Percentiles rank a stretch among this genome's conserved stretches.
Conservation (phyloP, 228 moss, liverwort and hornwort species). For the Sphagnum fallax region DNA sequence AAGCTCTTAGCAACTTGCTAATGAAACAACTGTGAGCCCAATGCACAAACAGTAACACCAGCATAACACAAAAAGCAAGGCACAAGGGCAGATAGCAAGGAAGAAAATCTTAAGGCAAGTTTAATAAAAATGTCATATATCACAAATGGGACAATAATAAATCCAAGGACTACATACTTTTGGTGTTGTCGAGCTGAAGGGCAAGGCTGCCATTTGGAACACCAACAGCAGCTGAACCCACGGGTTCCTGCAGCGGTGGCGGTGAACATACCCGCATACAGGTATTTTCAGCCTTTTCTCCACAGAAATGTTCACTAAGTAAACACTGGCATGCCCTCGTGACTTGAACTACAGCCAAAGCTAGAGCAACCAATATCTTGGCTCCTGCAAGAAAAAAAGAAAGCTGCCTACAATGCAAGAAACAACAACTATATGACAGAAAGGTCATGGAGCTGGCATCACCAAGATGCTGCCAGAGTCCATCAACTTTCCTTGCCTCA, state of each 20-base stretch:
- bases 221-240: slow-evolving; percentile 14
- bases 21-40: too few relatives aligned
- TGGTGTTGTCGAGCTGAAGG: slow-evolving; percentile 1
- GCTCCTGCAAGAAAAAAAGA: slow-evolving; percentile 45
- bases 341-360: slow-evolving; percentile 63
- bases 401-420: slow-evolving; percentile 45
- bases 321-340: slow-evolving; percentile 37
- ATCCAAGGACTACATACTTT: slow-evolving; percentile 7
- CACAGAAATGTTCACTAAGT: slow-evolving; percentile 64
- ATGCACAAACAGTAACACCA: too few relatives aligned
- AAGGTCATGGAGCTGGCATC: slow-evolving; percentile 27
- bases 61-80: too few relatives aligned
- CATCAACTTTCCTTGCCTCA: slow-evolving; percentile 33
- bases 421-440: slow-evolving; percentile 33
- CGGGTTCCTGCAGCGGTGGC: slow-evolving; percentile 21
- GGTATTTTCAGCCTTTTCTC: slow-evolving; percentile 78
- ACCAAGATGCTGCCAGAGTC: slow-evolving; percentile 5
- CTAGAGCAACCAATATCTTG: slow-evolving; percentile 59
- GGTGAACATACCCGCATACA: slow-evolving; percentile 57
- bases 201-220: slow-evolving; percentile 12
- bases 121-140: too few relatives aligned
- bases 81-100: too few relatives aligned
- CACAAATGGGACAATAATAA: too few relatives aligned
- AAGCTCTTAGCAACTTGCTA: too few relatives aligned
- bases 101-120: too few relatives aligned